Conservation (phyloP, 257 asterid species). For the Solanum dulcamara region DNA sequence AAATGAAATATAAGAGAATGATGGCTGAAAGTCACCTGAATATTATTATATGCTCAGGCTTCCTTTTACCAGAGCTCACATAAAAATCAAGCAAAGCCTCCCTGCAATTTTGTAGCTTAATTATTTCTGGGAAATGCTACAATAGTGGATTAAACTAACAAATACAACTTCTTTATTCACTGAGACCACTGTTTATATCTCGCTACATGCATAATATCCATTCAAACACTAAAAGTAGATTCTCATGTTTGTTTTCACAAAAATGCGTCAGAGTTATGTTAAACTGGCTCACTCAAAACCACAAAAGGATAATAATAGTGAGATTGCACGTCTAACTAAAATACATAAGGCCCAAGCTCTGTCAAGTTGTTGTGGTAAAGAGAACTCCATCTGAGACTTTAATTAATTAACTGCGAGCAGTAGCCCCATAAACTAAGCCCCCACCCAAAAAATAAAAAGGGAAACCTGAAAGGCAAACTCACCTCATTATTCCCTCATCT, state of each 20-base stretch:
- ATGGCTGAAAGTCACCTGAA: constrained; percentile 42
- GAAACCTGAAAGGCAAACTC: neutral
- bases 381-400: neutral
- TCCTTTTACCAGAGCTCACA: constrained; percentile 57
- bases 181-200: neutral
- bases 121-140: neutral
- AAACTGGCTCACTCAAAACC: neutral
- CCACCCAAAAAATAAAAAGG: neutral
- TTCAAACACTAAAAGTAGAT: neutral
- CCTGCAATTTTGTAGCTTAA: constrained; percentile 24
- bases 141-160: neutral
- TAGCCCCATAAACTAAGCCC: no score
- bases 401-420: neutral
- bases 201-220: neutral
- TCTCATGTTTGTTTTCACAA: neutral
- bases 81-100: constrained; percentile 70
- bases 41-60: constrained; percentile 80
- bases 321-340: neutral
- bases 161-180: neutral
- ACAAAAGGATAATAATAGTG: neutral
- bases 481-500: constrained; percentile 90
- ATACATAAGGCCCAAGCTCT: neutral
- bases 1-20: neutral
- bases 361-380: neutral
- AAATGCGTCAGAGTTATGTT: neutral